Base-by-base conservation (phyloP, 768 basidiomycete genomes). In the Termitomyces sp. region DNA sequence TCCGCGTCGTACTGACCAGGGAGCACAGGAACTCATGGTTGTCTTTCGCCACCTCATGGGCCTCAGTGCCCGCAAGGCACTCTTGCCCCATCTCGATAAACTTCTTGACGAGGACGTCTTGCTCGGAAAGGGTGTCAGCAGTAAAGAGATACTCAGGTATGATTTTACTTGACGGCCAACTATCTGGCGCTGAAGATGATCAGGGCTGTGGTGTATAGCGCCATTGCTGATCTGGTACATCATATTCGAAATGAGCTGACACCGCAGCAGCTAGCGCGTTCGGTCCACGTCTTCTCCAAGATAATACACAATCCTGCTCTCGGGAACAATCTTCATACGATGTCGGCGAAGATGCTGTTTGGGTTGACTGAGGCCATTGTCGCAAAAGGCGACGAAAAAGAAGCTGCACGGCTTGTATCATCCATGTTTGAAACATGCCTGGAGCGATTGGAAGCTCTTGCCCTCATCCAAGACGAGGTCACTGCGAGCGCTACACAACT, bases 311-410 rank as follows among this genome's bases (percentile, higher is more conserved):
- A 97, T 67, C 83, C 91, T 2, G 85, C 90, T 20, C 81, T 95
- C 47, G 80, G 84, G 9, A 86, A 82, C 63, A 86, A 83, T 55
- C 83, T 95, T 34, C 94, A 98, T 66, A 92, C 91, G 13, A 80
- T 98, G 68, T 92, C 91, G 62, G 88, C 90, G 53, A 98, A 98
- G 72, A 86, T 97, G 74, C 86, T 98, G 69, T 90, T 94, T 66
- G 90, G 90, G 60, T 80, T 97, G 49, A 82, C 91, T 44, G 97
- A 98, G 55, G 81, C 85, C 47, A 86, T 98, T 44, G 73, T 88
- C 24, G 73, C 80, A 31, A 94, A 96, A 70, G 89, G 88, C 49
- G 84, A 86, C 0, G 75, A 82, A 24, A 78, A 82, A 55, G 86
- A 84, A 48, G 87, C 92, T 10, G 80, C 83, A 3, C 78, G 79